Conservation (phyloP, 805 yeast species). For the Candida tammaniensis region DNA sequence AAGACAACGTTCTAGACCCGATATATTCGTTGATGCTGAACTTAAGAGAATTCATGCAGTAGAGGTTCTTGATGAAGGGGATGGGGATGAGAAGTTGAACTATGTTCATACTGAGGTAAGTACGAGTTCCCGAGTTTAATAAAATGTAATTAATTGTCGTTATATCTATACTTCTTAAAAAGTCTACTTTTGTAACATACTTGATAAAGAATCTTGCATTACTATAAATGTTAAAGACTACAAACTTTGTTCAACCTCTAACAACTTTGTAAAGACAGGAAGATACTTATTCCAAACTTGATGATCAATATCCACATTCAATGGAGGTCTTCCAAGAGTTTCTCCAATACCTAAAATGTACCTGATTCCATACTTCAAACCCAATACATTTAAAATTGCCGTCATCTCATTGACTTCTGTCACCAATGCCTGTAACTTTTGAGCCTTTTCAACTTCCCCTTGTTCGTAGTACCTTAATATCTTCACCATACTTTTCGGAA, state of each 20-base stretch:
- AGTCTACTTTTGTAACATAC: not conserved
- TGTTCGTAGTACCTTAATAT: conserved; percentile 34
- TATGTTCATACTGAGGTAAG: conserved; percentile 4
- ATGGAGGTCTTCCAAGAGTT: conserved; percentile 48
- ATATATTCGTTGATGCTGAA: conserved; percentile 14
- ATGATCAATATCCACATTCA: conserved; percentile 30
- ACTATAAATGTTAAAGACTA: conserved; percentile 1
- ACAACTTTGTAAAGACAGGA: conserved; percentile 10
- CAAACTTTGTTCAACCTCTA: conserved; percentile 11
- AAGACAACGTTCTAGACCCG: conserved; percentile 14
- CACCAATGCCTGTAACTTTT: conserved; percentile 38
- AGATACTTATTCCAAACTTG: conserved; percentile 14
- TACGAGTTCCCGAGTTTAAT: conserved; percentile 3
- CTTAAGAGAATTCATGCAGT: conserved; percentile 13
- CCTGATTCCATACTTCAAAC: conserved; percentile 43
- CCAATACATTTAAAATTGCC: conserved; percentile 43
- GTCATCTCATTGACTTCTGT: conserved; percentile 48
- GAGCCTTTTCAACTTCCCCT: conserved; percentile 43
- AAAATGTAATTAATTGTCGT: not conserved
- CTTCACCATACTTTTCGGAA: conserved; percentile 48
- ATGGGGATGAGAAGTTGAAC: conserved; percentile 8
- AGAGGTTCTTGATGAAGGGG: not conserved
- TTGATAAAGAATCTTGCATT: not conserved
- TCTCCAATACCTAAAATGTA: conserved; percentile 40
- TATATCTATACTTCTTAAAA: not conserved